Conservation (phyloP, 2,329 filamentous ascomycete species). For the Diplocarpon rosae region DNA sequence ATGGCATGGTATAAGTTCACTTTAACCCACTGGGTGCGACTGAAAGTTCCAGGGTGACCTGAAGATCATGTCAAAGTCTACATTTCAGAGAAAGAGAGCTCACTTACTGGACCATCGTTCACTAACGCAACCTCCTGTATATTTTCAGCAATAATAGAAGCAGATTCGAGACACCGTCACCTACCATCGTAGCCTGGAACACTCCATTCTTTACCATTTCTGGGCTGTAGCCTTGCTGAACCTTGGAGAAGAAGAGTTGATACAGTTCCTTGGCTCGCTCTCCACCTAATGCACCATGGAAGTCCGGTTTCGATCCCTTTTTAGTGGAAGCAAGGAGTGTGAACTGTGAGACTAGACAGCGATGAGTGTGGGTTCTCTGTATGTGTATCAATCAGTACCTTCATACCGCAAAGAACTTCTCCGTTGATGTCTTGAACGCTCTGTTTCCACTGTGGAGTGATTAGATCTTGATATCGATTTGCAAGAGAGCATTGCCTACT, state of each 20-base stretch:
- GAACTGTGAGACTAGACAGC: slow-evolving; percentile 75
- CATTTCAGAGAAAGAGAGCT: background rate
- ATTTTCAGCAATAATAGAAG: background rate
- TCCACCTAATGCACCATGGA: slow-evolving; percentile 74
- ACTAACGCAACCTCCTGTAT: slow-evolving; percentile 66
- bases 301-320: slow-evolving; percentile 91
- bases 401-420: slow-evolving; percentile 81
- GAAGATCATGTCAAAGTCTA: background rate
- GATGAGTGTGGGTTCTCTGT: slow-evolving; percentile 1
- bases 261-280: slow-evolving; percentile 75
- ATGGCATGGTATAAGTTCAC: background rate
- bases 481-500: slow-evolving; percentile 12
- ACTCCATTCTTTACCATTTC: slow-evolving; percentile 87
- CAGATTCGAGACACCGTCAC: background rate
- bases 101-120: slow-evolving; percentile 66
- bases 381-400: background rate
- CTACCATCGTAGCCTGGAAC: slow-evolving; percentile 91
- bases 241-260: slow-evolving; percentile 67
- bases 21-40: slow-evolving; percentile 17
- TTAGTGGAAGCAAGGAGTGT: slow-evolving; percentile 88
- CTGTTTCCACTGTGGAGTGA: slow-evolving; percentile 63
- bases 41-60: slow-evolving; percentile 26
- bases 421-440: slow-evolving; percentile 81
- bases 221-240: slow-evolving; percentile 58
- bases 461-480: slow-evolving; percentile 8